These are phyloP conservation scores for Maudiozyma bulderi DNA, from an alignment of 805 yeast genomes.

Conservation along the genomic window DNA sequence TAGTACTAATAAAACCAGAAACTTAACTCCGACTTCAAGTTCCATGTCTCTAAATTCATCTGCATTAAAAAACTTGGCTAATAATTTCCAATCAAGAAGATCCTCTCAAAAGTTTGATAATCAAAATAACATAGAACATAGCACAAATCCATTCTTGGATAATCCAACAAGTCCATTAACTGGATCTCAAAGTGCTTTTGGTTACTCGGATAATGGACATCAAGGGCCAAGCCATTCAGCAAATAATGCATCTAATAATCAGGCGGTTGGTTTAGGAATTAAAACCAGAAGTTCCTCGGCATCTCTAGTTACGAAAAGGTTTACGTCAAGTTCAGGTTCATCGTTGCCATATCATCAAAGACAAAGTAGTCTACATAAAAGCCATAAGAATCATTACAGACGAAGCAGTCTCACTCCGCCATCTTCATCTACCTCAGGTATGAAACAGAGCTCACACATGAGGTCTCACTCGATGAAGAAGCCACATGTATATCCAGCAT, in stretches of 20 bases:
- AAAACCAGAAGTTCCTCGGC: constrained; percentile 42
- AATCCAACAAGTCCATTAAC: constrained; percentile 2
- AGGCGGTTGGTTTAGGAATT: constrained; percentile 29
- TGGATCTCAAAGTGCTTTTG: not conserved
- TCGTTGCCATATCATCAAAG: constrained; percentile 7
- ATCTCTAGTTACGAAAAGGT: constrained; percentile 27
- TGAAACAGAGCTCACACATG: constrained; percentile 39
- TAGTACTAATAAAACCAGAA: not conserved
- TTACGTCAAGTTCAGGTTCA: constrained; percentile 26
- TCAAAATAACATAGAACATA: not conserved
- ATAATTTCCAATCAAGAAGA: constrained; percentile 31
- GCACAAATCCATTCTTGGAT: constrained; percentile 19
- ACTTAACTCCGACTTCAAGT: constrained; percentile 10
- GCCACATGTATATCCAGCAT: constrained; percentile 83
- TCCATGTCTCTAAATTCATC: constrained; percentile 30
- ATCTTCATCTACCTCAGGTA: constrained; percentile 29
- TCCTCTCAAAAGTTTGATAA: constrained; percentile 31
- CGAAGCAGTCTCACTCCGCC: constrained; percentile 8
- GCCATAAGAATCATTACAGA: constrained; percentile 3
- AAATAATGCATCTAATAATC: not conserved
- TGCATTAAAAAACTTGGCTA: constrained; percentile 25
- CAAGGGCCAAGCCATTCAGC: too few relatives aligned
- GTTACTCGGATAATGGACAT: not conserved
- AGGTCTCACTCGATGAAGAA: constrained; percentile 33
- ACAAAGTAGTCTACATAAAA: constrained; percentile 7